phyloP scores from a whole-genome alignment of 2,329 filamentous ascomycete species.

The Monilinia aucupariae region DNA sequence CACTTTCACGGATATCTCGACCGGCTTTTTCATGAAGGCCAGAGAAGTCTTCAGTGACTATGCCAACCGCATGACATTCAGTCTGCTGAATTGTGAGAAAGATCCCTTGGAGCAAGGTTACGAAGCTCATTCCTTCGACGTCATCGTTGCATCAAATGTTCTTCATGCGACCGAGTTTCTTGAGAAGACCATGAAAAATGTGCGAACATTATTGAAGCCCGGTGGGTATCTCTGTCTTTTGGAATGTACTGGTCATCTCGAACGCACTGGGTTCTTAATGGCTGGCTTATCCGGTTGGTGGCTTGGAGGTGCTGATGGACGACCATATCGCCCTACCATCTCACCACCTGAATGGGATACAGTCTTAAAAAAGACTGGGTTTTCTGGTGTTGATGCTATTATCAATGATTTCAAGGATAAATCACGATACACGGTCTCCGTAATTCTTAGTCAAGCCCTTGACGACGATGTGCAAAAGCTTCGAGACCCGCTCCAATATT shows the following conservation, averaged over 20 bases:
- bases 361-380: slow-evolving; percentile 14
- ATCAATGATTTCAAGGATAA: slow-evolving; percentile 8
- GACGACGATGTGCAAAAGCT: slow-evolving; percentile 17
- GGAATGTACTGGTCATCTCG: slow-evolving; percentile 7
- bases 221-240: slow-evolving; percentile 22
- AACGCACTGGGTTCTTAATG: slow-evolving; percentile 1
- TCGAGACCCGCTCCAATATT: slow-evolving; percentile 5
- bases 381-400: slow-evolving; percentile 16
- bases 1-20: slow-evolving; percentile 28
- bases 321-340: slow-evolving; percentile 24
- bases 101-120: slow-evolving; percentile 11
- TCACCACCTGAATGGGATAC: slow-evolving; percentile 16
- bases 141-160: slow-evolving; percentile 29
- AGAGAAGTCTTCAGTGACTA: slow-evolving; percentile 13
- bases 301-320: slow-evolving; percentile 26
- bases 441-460: slow-evolving; percentile 15
- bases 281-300: slow-evolving; percentile 13
- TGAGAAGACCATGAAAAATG: slow-evolving; percentile 21
- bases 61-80: slow-evolving; percentile 5
- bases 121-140: slow-evolving; percentile 17
- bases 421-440: slow-evolving; percentile 4
- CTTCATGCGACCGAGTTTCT: slow-evolving; percentile 27
- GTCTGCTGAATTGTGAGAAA: neutral
- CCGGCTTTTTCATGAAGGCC: slow-evolving; percentile 38
- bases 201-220: slow-evolving; percentile 24